Base-by-base conservation (phyloP, 2,329 filamentous ascomycete species). In the Xylariaceae sp. region DNA sequence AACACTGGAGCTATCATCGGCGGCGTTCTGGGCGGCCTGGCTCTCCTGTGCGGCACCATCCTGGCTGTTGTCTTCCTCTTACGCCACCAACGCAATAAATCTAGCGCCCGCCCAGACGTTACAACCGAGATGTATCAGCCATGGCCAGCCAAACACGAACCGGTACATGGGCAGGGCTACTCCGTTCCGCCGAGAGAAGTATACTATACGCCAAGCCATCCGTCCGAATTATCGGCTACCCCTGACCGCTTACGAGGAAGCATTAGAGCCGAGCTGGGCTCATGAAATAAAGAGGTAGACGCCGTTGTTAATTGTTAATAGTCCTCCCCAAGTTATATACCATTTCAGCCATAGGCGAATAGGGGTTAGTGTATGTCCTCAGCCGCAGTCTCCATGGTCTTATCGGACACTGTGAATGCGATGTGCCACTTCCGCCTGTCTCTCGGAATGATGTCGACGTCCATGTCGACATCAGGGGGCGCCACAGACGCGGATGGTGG, bases 21-120 rank as follows among this genome's bases (percentile, higher is more conserved):
- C 5, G 59, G 56, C 5, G 49, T 55, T 3, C 35, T 62, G 10
- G 58, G 56, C 5, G 55, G 57, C 2, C 35, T 61, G 2, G 56
- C 50, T 3, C 43, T 62, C 2, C 12, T 63, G 2, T 58, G 58
- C 28, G 34, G 22, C 12, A 36, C 29, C 19, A 15, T 32, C n/a
- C 14, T 36, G 8, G 34, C 21, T 5, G 17, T 36, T 5, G 29
- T 27, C 4, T 29, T 14, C 21, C 23, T 33, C 7, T 17, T 28
- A n/a, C 16, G 32, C 7, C 32, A 18, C 4, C 10, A 14, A 3
- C 24, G 32, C 5, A 9, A 17, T 12, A 31, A 23, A 19, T 19
- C 8, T 4, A 17, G 23, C 12, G 29, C 21, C 8, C 5, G 5
- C 13, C 29, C 21, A 19, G 29, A 21, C 3, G 29, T 5, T n/a